Evolutionary conservation across 2,329 filamentous ascomycete genomes (phyloP).

Genomic region (Monosporascus cannonballus): DNA sequence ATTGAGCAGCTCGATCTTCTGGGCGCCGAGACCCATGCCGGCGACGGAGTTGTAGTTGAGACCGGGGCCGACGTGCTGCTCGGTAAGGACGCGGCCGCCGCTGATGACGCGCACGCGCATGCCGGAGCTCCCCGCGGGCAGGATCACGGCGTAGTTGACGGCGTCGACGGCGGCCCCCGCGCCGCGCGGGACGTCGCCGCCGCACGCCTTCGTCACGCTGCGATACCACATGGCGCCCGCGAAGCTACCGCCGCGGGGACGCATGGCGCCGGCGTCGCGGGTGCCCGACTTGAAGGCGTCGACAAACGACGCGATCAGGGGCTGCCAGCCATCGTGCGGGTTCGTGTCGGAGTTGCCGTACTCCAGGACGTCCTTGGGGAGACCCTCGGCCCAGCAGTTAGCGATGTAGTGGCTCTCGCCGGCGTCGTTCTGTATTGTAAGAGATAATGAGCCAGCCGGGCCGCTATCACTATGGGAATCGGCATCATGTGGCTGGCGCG

Average conservation of each 20-base stretch:
- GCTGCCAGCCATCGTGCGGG: slow-evolving; percentile 28
- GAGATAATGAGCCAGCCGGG: not conserved
- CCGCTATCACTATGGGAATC: no score
- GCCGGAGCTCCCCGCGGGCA: slow-evolving; percentile 8
- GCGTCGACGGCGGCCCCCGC: slow-evolving; percentile 19
- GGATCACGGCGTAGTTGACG: slow-evolving; percentile 25
- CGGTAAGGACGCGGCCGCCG: slow-evolving; percentile 17
- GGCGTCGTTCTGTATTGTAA: slow-evolving; percentile 24
- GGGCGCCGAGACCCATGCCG: slow-evolving; percentile 16
- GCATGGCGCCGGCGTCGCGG: slow-evolving; percentile 13
- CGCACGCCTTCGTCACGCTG: slow-evolving; percentile 11
- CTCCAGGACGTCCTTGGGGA: slow-evolving; percentile 18
- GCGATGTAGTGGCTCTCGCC: slow-evolving; percentile 32
- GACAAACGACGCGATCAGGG: slow-evolving; percentile 29
- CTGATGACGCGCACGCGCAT: slow-evolving; percentile 18
- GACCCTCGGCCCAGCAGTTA: slow-evolving; percentile 24
- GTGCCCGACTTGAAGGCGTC: slow-evolving; percentile 24
- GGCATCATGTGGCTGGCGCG: no score
- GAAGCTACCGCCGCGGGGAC: slow-evolving; percentile 12
- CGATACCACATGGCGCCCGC: slow-evolving; percentile 30
- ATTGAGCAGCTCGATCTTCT: slow-evolving; percentile 23
- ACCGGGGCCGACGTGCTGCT: slow-evolving; percentile 11
- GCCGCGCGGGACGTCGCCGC: slow-evolving; percentile 15
- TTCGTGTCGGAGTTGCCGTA: slow-evolving; percentile 24
- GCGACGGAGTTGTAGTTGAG: slow-evolving; percentile 20